Evolutionary conservation across 2,329 filamentous ascomycete species (phyloP), one percentile per base, ranked within the genome.

Genomic region (Epichloe elymi): DNA sequence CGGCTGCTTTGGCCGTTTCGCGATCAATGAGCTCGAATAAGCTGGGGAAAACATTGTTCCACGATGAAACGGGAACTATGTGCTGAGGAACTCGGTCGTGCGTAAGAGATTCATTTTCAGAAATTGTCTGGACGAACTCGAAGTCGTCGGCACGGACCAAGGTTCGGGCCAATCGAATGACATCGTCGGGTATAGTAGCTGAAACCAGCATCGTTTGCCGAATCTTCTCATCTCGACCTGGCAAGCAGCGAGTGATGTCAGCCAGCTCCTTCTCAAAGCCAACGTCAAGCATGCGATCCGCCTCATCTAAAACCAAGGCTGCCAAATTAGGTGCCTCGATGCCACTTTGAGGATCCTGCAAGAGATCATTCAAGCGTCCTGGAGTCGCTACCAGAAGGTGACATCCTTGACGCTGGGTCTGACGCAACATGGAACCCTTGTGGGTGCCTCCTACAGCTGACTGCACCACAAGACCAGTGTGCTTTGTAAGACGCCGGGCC

Each of bases 271-370:
- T 72, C 51, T 83, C 74, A 61, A 91, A 91, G 2, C 86, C 93
- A 74, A 95, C 93, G 72, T 98, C 93, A 64, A 98, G 79, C 87
- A 98, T 96, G 60, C 93, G 87, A 70, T 98, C 93, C 61, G 93
- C 93, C 75, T 98, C 93, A 60, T 98, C 93, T 45, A 98, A 83
- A 57, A 97, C 89, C 44, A 98, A 76, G 58, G 93, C 94, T 65
- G 88, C 86, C 73, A 97, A 84, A 66, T 87, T 90, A 67, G 63
- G 89, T 67, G 86, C 86, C 20, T 73, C 71, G 39, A 95, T 78
- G 23, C 79, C 76, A 51, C 74, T 79, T 51, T 64, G 62, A 0
- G 72, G 68, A 61, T 95, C 88, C 3, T 75, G 75, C 26, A 96
- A 74, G 39, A 95, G 74, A 65, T 98, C 93, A 60, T 85, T 77